A percentile compares a stretch with the other conserved stretches of the same genome.
phyloP scores from a whole-genome alignment of 805 yeast genomes.

The Candida germanica region DNA sequence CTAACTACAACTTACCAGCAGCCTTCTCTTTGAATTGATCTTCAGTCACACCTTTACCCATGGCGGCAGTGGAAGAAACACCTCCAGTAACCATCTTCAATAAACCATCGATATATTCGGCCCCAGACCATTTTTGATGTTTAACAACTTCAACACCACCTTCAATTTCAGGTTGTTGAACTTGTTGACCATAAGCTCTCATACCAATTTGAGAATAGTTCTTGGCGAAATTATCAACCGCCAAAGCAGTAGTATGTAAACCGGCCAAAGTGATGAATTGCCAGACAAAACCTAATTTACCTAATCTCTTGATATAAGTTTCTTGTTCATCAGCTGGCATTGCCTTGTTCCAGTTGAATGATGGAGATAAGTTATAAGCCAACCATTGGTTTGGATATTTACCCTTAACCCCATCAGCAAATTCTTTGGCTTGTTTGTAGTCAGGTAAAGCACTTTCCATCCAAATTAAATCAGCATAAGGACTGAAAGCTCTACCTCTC shows the following conservation, averaged over 20 bases:
- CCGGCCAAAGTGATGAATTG: conserved; percentile 98
- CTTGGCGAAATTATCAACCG: conserved; percentile 79
- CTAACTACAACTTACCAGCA: conserved; percentile 13
- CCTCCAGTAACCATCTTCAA: conserved; percentile 92
- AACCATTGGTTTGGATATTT: conserved; percentile 89
- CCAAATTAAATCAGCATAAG: conserved; percentile 95
- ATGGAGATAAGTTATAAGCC: conserved; percentile 94
- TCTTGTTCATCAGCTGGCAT: conserved; percentile 85
- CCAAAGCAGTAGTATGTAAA: conserved; percentile 91
- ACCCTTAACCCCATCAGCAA: conserved; percentile 85
- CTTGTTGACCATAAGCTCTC: conserved; percentile 89
- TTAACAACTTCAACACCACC: conserved; percentile 91
- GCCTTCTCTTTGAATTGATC: conserved; percentile 71
- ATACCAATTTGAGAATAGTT: conserved; percentile 80
- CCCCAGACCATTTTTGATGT: conserved; percentile 99
- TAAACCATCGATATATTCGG: conserved; percentile 89
- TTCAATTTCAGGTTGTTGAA: conserved; percentile 86
- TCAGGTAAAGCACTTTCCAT: conserved; percentile 97
- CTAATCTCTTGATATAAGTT: conserved; percentile 84
- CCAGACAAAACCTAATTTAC: conserved; percentile 91
- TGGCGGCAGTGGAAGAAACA: conserved; percentile 91
- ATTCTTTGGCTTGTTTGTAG: conserved; percentile 88
- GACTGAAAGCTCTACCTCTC: conserved; percentile 94
- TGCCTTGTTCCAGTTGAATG: conserved; percentile 96
- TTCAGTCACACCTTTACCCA: conserved; percentile 98